Base-by-base conservation (phyloP, 2,329 filamentous ascomycete genomes). In the Penicillium sp. region DNA sequence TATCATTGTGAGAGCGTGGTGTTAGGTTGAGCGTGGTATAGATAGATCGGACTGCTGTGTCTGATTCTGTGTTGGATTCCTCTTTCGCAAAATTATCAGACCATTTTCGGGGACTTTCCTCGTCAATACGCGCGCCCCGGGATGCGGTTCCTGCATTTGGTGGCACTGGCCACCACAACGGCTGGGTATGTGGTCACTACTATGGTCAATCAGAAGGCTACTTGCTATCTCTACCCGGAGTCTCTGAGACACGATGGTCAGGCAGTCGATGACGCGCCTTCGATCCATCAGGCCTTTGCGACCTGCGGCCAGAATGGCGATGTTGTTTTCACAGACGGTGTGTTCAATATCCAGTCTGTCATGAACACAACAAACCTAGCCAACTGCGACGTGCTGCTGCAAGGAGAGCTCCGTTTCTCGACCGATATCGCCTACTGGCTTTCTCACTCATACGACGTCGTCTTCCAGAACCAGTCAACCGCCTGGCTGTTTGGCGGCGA, bases 401-500 rank as follows among this genome's bases (percentile, higher is more conserved):
- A 59, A 24, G 68, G 68, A 7, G 66, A 64, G 46, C 56, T 68
- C 10, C 57, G 61, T 24, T 81, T 79, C 75, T 74, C 72, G 47
- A 70, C 71, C 1, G 72, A 82, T 55, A 77, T 83, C 8, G 57
- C 71, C 6, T 84, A 83, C 67, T 84, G 81, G 81, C 74, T 81
- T 1, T 72, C 72, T 9, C 71, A 81, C 36, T 81, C 79, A 5
- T 73, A 83, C 56, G 73, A 77, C 0, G 72, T 84, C 7, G 79
- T 77, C 4, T 84, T 81, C 62, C 81, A 85, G 64, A 83, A 84
- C 57, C 81, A 83, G 56, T 79, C 76, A 13, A 80, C 79, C 0
- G 81, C 80, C 1, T 84, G 80, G 79, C 69, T 79, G 49, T 76
- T 85, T 57, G 82, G 83, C 14, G 84, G 84, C 5, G 69, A 79